A percentile compares a stretch with the other conserved stretches of the same genome.
phyloP scores from a whole-genome alignment of 306 rosid species.

The Canavalia ensiformis region DNA sequence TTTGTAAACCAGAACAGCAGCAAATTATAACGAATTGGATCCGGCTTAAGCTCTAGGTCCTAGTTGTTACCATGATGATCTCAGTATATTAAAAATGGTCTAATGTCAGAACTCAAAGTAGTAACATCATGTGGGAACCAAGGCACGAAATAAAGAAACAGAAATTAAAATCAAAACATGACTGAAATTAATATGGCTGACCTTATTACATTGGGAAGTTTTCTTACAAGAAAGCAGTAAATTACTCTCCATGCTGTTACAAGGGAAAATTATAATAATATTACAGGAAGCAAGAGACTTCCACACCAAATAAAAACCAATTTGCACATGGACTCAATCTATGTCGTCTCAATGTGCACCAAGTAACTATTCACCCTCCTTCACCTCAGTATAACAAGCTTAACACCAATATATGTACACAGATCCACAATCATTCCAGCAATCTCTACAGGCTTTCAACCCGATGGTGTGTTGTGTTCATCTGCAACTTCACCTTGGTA shows the following conservation, averaged over 20 bases:
- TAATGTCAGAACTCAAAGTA: background rate
- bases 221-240: conserved; percentile 49
- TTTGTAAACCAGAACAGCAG: too few relatives aligned
- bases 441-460: conserved; percentile 64
- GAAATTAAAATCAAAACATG: background rate
- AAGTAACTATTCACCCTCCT: conserved; percentile 41
- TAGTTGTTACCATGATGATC: background rate
- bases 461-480: conserved; percentile 80
- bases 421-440: conserved; percentile 59
- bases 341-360: conserved; percentile 72
- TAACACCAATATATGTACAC: conserved; percentile 52
- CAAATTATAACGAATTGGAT: too few relatives aligned
- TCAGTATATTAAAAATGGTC: background rate
- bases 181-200: conserved; percentile 36
- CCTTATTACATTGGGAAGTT: conserved; percentile 49
- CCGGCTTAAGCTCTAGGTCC: too few relatives aligned
- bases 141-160: background rate
- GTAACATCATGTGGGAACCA: background rate
- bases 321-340: conserved; percentile 75
- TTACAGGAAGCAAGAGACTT: conserved; percentile 71
- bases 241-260: conserved; percentile 42
- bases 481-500: conserved; percentile 91
- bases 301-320: conserved; percentile 52
- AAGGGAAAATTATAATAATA: conserved; percentile 41
- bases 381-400: conserved; percentile 48